Conservation (phyloP, 1,284 basidiomycete genomes). For the Tilletia setariae region DNA sequence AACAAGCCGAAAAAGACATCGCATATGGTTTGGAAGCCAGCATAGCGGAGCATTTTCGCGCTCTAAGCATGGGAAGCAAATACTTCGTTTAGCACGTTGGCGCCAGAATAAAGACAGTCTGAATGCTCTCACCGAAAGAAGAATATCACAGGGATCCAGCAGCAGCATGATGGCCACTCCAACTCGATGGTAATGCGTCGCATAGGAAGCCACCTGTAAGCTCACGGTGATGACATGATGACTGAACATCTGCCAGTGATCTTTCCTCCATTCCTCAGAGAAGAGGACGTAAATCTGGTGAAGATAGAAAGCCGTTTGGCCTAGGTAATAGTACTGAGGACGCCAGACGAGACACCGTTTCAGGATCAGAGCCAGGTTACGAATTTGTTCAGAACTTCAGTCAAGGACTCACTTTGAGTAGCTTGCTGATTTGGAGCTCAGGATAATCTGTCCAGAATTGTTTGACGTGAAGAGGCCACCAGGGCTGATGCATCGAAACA, state of each 20-base stretch:
- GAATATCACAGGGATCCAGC: constrained; percentile 91
- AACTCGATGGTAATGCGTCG: constrained; percentile 77
- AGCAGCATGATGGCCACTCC: constrained; percentile 82
- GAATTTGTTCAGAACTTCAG: not conserved
- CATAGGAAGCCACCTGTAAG: constrained; percentile 75
- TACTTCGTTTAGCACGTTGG: not conserved
- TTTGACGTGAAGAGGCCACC: constrained; percentile 65
- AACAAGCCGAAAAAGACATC: constrained; percentile 74
- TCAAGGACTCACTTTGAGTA: constrained; percentile 62
- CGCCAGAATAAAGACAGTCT: too few relatives aligned
- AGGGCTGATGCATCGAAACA: constrained; percentile 71
- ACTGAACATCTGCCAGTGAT: constrained; percentile 91
- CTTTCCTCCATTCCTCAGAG: constrained; percentile 85
- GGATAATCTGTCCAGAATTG: constrained; percentile 81
- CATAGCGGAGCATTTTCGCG: constrained; percentile 90
- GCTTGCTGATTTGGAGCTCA: constrained; percentile 69
- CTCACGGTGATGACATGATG: constrained; percentile 87
- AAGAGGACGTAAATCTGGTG: constrained; percentile 87
- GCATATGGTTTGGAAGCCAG: constrained; percentile 66
- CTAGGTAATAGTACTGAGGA: constrained; percentile 61
- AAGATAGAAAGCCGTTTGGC: constrained; percentile 85
- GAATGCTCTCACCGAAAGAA: constrained; percentile 71
- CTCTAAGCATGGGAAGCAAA: not conserved
- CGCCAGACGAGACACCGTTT: too few relatives aligned
- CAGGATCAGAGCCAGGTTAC: not conserved